Evolutionary conservation across 2,329 filamentous ascomycete species (phyloP), one percentile per base, ranked within the genome.

Genomic region (Pyrenophora tritici-repentis): DNA sequence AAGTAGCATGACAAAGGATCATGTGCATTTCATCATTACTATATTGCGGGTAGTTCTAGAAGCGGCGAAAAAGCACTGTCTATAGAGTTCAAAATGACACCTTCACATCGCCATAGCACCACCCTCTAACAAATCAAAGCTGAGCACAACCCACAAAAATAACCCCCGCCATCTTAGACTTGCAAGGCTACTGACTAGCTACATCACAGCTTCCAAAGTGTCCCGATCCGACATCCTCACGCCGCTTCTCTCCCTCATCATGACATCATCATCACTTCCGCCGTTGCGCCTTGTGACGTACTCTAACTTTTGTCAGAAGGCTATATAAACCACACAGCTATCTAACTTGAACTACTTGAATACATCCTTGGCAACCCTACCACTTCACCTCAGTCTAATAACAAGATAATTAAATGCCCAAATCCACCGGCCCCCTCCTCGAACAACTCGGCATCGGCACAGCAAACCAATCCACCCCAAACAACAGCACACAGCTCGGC

Each of bases 401-500:
- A 22, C 14, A 33, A 36, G 37, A 3, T 5, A 32, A 12, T 32
- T 34, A 37, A 31, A 66, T 64, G 61, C 59, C 61, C n/a, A 66
- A 64, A 29, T 64, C 61, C 36, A 63, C 59, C 35, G 56, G 53
- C 20, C 63, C 63, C 32, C 58, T 64, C 26, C n/a, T 33, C 33
- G 58, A 64, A 17, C 58, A 66, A 50, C 26, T 64, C 39, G 47
- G 53, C 44, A 33, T 61, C 38, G 51, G 56, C 12, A 55, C 56
- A 5, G 43, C 56, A 4, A 56, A 41, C 14, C 47, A 43, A 46
- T 24, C 51, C 26, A 52, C 42, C 14, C 47, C 55, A 38, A 49
- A 58, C 54, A 39, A 26, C 36, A 57, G 7, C 29, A 33, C 22
- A 13, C 44, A 29, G 26, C 9, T 35, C 22, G 26, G 10, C 37